phyloP scores from a whole-genome alignment of 176 grass and related monocot species.

The Canna indica region DNA sequence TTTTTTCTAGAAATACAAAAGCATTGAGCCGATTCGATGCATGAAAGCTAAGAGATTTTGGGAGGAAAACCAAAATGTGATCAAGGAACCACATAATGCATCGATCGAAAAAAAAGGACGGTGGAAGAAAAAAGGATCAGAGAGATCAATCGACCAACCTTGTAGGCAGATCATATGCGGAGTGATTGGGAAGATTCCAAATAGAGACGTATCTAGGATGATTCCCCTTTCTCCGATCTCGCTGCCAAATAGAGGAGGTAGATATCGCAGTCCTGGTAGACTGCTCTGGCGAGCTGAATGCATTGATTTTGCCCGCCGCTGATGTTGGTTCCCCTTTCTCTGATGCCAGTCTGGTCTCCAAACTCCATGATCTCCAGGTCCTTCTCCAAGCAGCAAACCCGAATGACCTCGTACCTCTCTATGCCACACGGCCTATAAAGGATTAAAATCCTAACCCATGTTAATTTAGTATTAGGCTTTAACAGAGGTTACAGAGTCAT shows the following conservation, averaged over 20 bases:
- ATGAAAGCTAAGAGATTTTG: conserved; percentile 49
- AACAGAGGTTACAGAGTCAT: no score
- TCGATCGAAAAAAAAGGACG: background rate
- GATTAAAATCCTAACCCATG: no score
- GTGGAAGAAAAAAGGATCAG: background rate
- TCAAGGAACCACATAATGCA: background rate
- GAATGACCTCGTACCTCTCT: conserved; percentile 59
- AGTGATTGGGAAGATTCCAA: conserved; percentile 85
- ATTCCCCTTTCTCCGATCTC: no score
- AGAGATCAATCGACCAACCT: conserved; percentile 23
- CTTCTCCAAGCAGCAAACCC: conserved; percentile 86
- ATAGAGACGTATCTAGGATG: no score
- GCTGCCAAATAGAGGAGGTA: conserved; percentile 95
- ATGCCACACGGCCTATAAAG: no score
- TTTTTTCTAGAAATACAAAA: conserved; percentile 85
- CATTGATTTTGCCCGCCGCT: conserved; percentile 96
- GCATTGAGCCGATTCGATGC: conserved; percentile 73
- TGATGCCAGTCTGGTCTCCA: conserved; percentile 96
- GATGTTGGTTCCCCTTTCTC: conserved; percentile 90
- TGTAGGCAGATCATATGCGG: conserved; percentile 80
- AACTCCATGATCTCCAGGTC: conserved; percentile 99
- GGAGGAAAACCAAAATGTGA: background rate
- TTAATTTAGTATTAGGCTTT: no score
- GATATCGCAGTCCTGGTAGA: conserved; percentile 80
- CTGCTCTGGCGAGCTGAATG: conserved; percentile 84